Evolutionary conservation across 2,329 filamentous ascomycete species (phyloP).

Genomic region (Arthroderma sp.): DNA sequence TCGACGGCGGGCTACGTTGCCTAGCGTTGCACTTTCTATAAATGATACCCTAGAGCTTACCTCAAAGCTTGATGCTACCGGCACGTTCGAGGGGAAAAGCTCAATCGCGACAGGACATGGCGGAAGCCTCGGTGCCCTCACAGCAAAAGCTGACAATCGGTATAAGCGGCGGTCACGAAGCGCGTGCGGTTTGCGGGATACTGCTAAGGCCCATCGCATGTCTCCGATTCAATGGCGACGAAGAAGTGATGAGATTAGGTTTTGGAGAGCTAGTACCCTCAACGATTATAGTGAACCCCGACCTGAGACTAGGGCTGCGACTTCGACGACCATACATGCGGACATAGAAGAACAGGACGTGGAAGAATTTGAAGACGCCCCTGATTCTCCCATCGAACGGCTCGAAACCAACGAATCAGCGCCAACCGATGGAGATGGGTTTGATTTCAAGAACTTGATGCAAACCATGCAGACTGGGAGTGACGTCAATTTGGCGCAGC

Average conservation of each 20-base stretch:
- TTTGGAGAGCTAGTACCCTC: conserved; percentile 26
- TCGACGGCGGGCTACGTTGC: conserved; percentile 33
- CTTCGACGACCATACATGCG: background rate
- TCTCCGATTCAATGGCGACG: conserved; percentile 32
- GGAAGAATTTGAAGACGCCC: background rate
- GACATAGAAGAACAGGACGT: background rate
- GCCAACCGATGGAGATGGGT: conserved; percentile 13
- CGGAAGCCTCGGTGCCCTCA: conserved; percentile 10
- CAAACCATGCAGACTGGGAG: conserved; percentile 32
- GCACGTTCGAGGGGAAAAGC: background rate
- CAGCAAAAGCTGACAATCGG: conserved; percentile 14
- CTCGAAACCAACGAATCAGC: background rate
- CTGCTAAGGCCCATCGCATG: conserved; percentile 27
- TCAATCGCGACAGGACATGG: background rate
- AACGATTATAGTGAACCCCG: conserved; percentile 17
- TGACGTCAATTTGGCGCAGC: conserved; percentile 33
- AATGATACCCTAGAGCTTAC: conserved; percentile 24
- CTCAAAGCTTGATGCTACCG: conserved; percentile 8
- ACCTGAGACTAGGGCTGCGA: background rate
- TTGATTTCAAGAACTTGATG: conserved; percentile 30
- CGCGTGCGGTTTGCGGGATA: conserved; percentile 29
- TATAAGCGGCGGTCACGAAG: conserved; percentile 36
- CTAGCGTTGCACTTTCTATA: conserved; percentile 34
- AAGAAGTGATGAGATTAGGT: conserved; percentile 31
- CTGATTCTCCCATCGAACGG: background rate